These are phyloP conservation scores for Aspergillus glaucus DNA, from an alignment of 2,329 filamentous ascomycete genomes.

Conservation along the genomic window DNA sequence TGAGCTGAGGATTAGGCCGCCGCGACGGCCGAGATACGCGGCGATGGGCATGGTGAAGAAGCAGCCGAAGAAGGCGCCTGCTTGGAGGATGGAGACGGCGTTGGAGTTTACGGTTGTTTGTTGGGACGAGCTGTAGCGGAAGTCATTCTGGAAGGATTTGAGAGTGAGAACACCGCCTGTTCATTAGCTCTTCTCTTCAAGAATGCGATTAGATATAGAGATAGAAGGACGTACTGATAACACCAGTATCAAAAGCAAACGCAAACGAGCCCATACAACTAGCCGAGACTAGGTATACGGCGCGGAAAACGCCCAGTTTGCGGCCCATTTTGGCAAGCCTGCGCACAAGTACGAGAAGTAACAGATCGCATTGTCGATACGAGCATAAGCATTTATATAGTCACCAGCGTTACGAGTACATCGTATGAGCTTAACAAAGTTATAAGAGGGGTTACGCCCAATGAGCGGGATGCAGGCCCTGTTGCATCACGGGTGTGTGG, in stretches of 20 bases:
- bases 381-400: too few species aligned
- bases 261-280: conserved; percentile 36
- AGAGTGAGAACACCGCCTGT: conserved; percentile 42
- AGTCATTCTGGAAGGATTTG: conserved; percentile 37
- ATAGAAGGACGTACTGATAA: conserved; percentile 22
- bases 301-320: conserved; percentile 29
- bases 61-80: conserved; percentile 48
- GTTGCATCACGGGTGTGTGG: neutral
- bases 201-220: neutral
- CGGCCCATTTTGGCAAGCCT: conserved; percentile 26
- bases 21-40: conserved; percentile 39
- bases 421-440: too few species aligned
- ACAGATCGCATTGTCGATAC: neutral
- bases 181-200: neutral
- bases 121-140: conserved; percentile 28
- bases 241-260: conserved; percentile 35
- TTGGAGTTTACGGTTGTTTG: conserved; percentile 42
- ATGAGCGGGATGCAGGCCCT: too few species aligned
- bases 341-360: neutral
- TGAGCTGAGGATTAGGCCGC: conserved; percentile 39
- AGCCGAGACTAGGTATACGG: conserved; percentile 29
- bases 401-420: too few species aligned
- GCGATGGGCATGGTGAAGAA: conserved; percentile 44
- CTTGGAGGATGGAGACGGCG: conserved; percentile 45
- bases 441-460: too few species aligned